phyloP scores from a whole-genome alignment of 371 early-diverging fungal species.

The Mortierella sp. region DNA sequence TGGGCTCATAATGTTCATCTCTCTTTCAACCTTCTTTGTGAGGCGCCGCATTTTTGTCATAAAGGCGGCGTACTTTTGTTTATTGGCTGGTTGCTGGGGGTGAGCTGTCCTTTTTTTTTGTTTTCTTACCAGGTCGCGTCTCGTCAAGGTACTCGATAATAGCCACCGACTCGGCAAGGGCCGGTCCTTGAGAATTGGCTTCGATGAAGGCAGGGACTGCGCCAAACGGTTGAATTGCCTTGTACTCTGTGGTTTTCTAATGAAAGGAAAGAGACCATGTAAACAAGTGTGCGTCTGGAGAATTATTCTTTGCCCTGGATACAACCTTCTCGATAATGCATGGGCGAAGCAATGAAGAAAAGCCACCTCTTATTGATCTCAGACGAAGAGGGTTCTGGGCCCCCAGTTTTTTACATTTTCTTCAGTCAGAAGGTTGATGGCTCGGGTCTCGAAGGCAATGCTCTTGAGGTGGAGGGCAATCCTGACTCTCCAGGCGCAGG shows the following conservation, averaged over 20 bases:
- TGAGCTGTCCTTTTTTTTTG: not conserved
- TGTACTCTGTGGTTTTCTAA: constrained; percentile 67
- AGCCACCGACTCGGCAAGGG: constrained; percentile 81
- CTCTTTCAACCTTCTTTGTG: not conserved
- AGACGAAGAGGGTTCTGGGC: not conserved
- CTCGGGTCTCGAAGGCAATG: constrained; percentile 71
- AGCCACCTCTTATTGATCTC: not conserved
- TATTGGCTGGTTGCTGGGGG: not conserved
- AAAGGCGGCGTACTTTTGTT: too few relatives aligned
- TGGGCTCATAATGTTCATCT: not conserved
- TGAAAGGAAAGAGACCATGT: not conserved
- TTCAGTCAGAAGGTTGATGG: constrained; percentile 75
- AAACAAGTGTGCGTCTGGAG: too few relatives aligned
- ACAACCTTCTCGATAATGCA: too few relatives aligned
- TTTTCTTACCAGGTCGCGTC: constrained; percentile 65
- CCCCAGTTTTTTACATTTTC: constrained; percentile 69
- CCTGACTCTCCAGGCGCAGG: constrained; percentile 83
- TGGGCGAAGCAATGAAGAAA: constrained; percentile 8
- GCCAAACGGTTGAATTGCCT: constrained; percentile 72
- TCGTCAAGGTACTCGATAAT: constrained; percentile 94
- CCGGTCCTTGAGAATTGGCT: constrained; percentile 68
- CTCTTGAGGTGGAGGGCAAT: constrained; percentile 79
- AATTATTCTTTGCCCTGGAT: too few relatives aligned
- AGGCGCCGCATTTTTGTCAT: not conserved
- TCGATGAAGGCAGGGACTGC: constrained; percentile 79